Base-by-base conservation (phyloP, 257 asterid species). In the Scutellaria baicalensis region DNA sequence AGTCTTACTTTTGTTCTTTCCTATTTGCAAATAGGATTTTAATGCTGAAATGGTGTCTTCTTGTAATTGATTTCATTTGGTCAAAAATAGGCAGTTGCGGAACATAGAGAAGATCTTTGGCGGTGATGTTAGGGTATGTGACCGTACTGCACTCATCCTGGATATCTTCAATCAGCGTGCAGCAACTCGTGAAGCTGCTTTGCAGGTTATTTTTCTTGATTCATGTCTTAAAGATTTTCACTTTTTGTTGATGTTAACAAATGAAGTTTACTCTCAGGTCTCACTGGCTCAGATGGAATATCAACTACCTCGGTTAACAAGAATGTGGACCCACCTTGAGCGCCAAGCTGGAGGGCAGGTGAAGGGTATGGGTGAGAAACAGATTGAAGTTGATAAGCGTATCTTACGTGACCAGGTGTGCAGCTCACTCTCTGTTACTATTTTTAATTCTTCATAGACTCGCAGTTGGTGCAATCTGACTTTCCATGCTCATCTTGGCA, bases 281-380 rank as follows among this genome's bases (percentile, higher is more conserved):
- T 79, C 97, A 63, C 63, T 93, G 77, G 99, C 99, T 64, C 97
- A 91, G 81, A 91, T 93, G 99, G 97, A 91, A 71, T 93, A 93
- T 82, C 99, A 91, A 56, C 80, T 93, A 57, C 97, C 99, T 17
- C 88, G 99, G 49, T 76, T 91, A 72, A 93, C 99, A 59, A 88
- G 79, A 83, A 91, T 93, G 99, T 93, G 99, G 99, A 76, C 85
- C 54, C 99, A 93, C 66, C 97, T 93, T 75, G 99, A 93, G 85
- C 95, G 99, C 47, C 99, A 91, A 84, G 78, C 97, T 79, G 99
- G 99, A 81, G 99, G 99, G 50, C 88, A 91, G 80, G 99, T 93
- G 91, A 93, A 93, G 87, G 99, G 99, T 88, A 93, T 93, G 99
- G 99, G 99, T 75, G 99, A 93, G 87, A 93, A 93, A 75, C 99